Percentiles rank a stretch among this genome's conserved stretches.
phyloP scores from a whole-genome alignment of 192 early-diverging fungal species.

The Gaertneriomyces semiglobifer region DNA sequence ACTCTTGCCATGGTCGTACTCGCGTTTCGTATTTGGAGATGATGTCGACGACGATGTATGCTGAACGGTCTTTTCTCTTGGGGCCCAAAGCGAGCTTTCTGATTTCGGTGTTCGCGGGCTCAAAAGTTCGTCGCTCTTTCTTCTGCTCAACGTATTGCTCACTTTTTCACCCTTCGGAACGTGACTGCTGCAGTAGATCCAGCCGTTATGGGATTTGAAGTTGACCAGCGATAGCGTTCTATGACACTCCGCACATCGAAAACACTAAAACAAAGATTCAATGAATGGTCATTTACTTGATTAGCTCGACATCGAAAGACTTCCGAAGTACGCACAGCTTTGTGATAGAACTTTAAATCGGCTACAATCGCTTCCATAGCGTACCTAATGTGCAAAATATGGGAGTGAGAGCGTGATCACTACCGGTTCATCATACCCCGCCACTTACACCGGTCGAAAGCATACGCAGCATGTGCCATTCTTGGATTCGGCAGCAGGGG shows the following conservation, averaged over 20 bases:
- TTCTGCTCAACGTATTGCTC: background rate
- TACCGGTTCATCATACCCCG: background rate
- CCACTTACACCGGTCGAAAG: conserved; percentile 13
- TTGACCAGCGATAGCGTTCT: conserved; percentile 24
- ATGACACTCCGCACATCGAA: conserved; percentile 20
- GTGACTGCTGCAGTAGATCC: conserved; percentile 20
- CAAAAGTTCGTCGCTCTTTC: background rate
- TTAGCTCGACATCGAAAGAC: background rate
- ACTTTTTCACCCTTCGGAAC: conserved; percentile 9
- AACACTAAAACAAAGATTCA: conserved; percentile 1
- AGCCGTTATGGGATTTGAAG: conserved; percentile 18
- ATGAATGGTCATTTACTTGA: background rate
- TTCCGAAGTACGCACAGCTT: conserved; percentile 8
- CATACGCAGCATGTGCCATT: conserved; percentile 19
- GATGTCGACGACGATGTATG: too few species aligned
- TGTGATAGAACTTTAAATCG: conserved; percentile 21
- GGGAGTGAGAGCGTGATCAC: background rate
- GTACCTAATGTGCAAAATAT: conserved; percentile 6
- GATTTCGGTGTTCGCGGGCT: too few species aligned
- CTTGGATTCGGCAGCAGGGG: background rate
- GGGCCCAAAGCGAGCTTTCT: too few species aligned
- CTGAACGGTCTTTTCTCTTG: too few species aligned
- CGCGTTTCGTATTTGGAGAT: too few species aligned
- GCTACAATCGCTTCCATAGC: conserved; percentile 26
- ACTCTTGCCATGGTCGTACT: too few species aligned